A percentile compares a stretch with the other conserved stretches of the same genome.
These are phyloP conservation scores for Cryptococcus sp. DNA, from an alignment of 1,284 basidiomycete genomes.

Conservation along the genomic window DNA sequence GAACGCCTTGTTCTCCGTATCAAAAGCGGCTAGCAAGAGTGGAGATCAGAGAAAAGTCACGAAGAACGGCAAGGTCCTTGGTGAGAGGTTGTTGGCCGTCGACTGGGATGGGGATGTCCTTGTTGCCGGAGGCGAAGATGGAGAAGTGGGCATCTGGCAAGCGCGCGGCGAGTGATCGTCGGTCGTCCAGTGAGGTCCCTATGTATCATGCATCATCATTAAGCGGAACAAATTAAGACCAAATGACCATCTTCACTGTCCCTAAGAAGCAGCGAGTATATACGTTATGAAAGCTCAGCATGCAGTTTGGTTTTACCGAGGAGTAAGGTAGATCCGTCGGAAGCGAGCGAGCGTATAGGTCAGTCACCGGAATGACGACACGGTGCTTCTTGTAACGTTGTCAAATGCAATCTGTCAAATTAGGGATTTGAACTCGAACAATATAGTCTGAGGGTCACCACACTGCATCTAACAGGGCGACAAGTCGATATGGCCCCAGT, in stretches of 20 bases:
- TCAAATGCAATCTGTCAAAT: too few relatives aligned
- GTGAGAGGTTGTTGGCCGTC: constrained; percentile 59
- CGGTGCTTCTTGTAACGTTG: neutral
- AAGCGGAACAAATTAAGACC: neutral
- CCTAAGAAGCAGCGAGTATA: too few relatives aligned
- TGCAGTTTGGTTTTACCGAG: neutral
- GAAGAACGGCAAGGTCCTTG: constrained; percentile 60
- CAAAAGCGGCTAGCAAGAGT: constrained; percentile 26
- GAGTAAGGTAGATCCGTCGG: neutral
- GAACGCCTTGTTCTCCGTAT: constrained; percentile 61
- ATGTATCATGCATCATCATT: neutral
- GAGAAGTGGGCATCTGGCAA: constrained; percentile 73
- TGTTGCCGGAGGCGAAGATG: constrained; percentile 79
- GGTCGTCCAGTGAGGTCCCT: neutral
- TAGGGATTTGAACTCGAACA: too few relatives aligned
- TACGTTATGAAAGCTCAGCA: neutral
- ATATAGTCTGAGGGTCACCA: too few relatives aligned
- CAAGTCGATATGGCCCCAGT: constrained; percentile 15
- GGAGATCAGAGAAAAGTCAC: constrained; percentile 33
- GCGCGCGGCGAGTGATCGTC: constrained; percentile 50
- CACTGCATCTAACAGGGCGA: too few relatives aligned
- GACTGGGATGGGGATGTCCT: constrained; percentile 76
- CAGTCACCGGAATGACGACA: neutral
- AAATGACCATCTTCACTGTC: neutral
- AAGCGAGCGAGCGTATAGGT: neutral